Conservation (phyloP, 2,329 filamentous ascomycete species). For the Penicillium paneum region DNA sequence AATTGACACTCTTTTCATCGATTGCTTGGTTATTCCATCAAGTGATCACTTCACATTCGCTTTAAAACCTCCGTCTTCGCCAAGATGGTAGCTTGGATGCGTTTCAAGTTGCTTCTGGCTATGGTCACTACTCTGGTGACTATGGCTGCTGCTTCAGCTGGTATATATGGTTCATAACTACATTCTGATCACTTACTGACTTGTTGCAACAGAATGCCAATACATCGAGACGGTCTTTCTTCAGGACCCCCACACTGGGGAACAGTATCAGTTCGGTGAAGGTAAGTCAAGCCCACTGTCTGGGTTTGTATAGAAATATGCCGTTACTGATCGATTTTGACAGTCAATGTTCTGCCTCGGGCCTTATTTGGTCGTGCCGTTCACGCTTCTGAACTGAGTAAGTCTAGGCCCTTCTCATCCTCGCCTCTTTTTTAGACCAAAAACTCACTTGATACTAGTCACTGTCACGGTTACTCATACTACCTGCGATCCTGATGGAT, state of each 20-base stretch:
- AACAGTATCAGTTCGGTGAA: background rate
- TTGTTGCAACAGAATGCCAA: background rate
- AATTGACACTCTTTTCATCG: background rate
- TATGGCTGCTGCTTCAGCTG: constrained; percentile 8
- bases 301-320: background rate
- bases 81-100: constrained; percentile 10
- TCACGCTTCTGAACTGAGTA: background rate
- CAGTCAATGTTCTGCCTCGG: background rate
- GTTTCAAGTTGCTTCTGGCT: constrained; percentile 16
- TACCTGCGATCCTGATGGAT: constrained; percentile 7
- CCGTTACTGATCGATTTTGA: background rate
- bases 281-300: background rate
- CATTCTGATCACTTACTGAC: background rate
- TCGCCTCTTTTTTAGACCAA: background rate
- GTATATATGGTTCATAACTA: background rate
- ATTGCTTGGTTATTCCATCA: background rate
- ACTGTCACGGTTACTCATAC: constrained; percentile 28
- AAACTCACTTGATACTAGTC: background rate
- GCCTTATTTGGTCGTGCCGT: constrained; percentile 3
- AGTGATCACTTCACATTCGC: background rate
- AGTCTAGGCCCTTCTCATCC: background rate
- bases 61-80: background rate
- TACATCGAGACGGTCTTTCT: background rate
- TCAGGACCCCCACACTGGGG: constrained; percentile 1
- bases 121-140: constrained; percentile 21